Base-by-base conservation (phyloP, 139 green algal species). In the Diplosphaera chodatii region DNA sequence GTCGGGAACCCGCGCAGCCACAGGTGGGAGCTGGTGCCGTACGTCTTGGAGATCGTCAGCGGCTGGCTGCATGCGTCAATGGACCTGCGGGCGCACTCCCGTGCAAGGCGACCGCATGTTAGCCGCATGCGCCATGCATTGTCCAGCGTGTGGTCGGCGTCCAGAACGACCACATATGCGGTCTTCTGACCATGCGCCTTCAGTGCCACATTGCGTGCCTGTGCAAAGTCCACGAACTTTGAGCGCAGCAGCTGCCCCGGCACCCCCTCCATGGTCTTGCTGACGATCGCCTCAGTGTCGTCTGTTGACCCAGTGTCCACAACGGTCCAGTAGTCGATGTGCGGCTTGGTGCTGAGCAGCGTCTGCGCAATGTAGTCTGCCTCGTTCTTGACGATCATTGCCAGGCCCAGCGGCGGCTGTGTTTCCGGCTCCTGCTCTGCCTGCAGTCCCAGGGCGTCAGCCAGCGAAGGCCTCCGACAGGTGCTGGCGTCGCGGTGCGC, bases 371-470 rank as follows among this genome's bases (percentile, higher is more conserved):
- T 72, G 18, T 30, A 63, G 40, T 29, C 67, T 1, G 40, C 67
- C 67, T 72, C 67, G 28, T 72, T 64, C 40, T 40, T 64, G 27
- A 72, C 67, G 32, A 72, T 72, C 67, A 72, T 72, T n/a, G 32
- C 30, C 40, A 72, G 66, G 8, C 66, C 66, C 33, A 70, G 33
- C 6, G 23, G 27, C 64, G 34, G 27, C 6, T 25, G 10, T n/a
- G 3, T 5, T 32, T 32, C 59, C 21, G 15, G 3, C 15, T 18
- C 59, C 21, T 65, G 25, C 59, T 33, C 25, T n/a, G 25, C 59
- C 59, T 65, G 59, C 59, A 65, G 15, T 25, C 22, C 48, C 48
- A 59, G 48, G 3, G 13, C 16, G 13, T 59, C 13, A 3, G 48
- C 48, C 48, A 25, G 48, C 16, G 8, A n/a, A 10, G 48, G 48